Base-by-base conservation (phyloP, 148 eudicot genomes). In the Spergularia marina region DNA sequence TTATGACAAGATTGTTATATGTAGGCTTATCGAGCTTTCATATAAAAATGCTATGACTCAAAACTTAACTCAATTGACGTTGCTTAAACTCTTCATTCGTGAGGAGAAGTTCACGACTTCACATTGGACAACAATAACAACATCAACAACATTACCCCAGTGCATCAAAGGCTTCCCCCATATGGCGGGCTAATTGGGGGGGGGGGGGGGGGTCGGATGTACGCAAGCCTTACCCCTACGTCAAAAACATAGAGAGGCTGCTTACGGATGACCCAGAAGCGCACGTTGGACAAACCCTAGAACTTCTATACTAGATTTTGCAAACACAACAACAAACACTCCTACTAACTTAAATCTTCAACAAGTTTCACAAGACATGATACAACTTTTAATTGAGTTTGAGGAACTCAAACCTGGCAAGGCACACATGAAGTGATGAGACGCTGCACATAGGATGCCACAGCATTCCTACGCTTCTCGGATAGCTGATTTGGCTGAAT, bases 401-500 rank as follows among this genome's bases (percentile, higher is more conserved):
- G 10, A 34, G 64, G 20, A 69, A 65, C 74, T 9, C 80, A 23
- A 53, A 94, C 98, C 98, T 88, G 82, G 72, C 97, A 94, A 16
- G 95, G 91, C 76, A 94, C 79, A 77, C 95, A 89, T 71, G 85
- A 78, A 76, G 65, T 82, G 71, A 94, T 89, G 70, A 94, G 93
- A 56, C 88, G 73, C 81, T 90, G 86, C 71, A 94, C 90, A 52
- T 90, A 94, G 70, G 86, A 81, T 16, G 93, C 98, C 34, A 94
- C 92, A 41, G 90, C 97, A 70, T 85, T 87, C 73, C 98, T 82
- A 58, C 86, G 85, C 71, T 78, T 86, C 81, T 87, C 92, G 4
- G 97, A 91, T 2, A 85, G 72, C 63, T 77, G 84, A 58, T 88
- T 90, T 2, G 98, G 97, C 81, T 91, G 95, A 77, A 94, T 91